phyloP scores from a whole-genome alignment of 2,329 filamentous ascomycete species.

The Fusarium clavum region DNA sequence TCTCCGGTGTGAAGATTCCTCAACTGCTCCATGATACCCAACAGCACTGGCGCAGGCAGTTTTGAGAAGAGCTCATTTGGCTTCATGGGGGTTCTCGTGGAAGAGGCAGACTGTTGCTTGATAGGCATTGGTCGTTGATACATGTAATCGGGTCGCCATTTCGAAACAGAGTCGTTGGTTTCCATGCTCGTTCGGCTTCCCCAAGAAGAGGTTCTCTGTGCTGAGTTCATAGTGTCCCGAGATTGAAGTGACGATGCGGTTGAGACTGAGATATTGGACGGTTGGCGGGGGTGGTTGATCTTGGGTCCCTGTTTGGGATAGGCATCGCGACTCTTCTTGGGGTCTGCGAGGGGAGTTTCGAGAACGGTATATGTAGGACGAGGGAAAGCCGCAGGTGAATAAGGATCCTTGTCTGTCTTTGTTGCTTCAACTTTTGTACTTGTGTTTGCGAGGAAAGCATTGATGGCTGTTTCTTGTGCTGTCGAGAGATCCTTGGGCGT shows the following conservation, averaged over 20 bases:
- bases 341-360: constrained; percentile 44
- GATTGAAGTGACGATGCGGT: constrained; percentile 47
- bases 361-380: constrained; percentile 51
- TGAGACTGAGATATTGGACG: constrained; percentile 48
- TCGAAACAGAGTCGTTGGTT: constrained; percentile 51
- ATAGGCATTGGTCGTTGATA: constrained; percentile 41
- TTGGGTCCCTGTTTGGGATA: constrained; percentile 23
- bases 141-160: constrained; percentile 39
- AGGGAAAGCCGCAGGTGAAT: constrained; percentile 36
- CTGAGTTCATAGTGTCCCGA: constrained; percentile 45
- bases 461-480: constrained; percentile 35
- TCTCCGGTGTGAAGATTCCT: constrained; percentile 62
- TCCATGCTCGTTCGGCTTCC: constrained; percentile 57
- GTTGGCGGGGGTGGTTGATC: constrained; percentile 54
- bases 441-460: constrained; percentile 29
- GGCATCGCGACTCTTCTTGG: constrained; percentile 37
- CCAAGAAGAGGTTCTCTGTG: constrained; percentile 47
- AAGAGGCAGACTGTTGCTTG: constrained; percentile 29
- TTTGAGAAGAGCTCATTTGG: constrained; percentile 66
- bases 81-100: constrained; percentile 46
- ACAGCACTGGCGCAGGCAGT: constrained; percentile 69
- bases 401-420: constrained; percentile 10
- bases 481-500: constrained; percentile 36
- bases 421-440: constrained; percentile 6
- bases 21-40: constrained; percentile 66